These are phyloP conservation scores for Clavariopsis aquatica DNA, from an alignment of 495 filamentous ascomycete genomes.

Conservation along the genomic window DNA sequence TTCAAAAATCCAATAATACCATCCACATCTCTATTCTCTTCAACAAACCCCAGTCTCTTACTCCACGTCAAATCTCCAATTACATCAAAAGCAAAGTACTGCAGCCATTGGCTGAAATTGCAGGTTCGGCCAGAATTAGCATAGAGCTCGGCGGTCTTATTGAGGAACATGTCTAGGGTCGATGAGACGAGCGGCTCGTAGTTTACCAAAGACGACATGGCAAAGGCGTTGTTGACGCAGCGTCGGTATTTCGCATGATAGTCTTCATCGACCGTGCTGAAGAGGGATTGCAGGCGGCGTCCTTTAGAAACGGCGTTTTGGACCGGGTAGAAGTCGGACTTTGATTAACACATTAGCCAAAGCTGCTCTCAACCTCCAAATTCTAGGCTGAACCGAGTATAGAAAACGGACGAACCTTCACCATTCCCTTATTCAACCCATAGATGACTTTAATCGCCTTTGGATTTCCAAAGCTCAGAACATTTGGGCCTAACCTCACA, in stretches of 20 bases:
- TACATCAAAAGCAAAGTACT: conserved; percentile 80
- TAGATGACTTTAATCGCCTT: conserved; percentile 72
- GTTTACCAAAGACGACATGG: conserved; percentile 68
- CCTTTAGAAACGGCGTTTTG: conserved; percentile 67
- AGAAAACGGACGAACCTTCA: conserved; percentile 56
- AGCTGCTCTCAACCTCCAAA: conserved; percentile 4
- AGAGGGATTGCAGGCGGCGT: conserved; percentile 67
- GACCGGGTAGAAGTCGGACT: conserved; percentile 73
- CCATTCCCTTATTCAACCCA: conserved; percentile 78
- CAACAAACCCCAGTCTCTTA: conserved; percentile 46
- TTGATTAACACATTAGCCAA: conserved; percentile 8
- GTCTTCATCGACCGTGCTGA: conserved; percentile 71
- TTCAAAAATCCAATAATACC: conserved; percentile 48
- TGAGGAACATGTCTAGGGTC: conserved; percentile 61
- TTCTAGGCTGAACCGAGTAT: background rate
- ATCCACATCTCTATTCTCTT: conserved; percentile 47
- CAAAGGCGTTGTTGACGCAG: conserved; percentile 71
- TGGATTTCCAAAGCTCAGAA: conserved; percentile 67
- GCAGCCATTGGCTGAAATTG: conserved; percentile 71
- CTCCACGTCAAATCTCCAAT: conserved; percentile 55
- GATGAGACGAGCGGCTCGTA: conserved; percentile 75
- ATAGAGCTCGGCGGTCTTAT: conserved; percentile 64
- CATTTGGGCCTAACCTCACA: conserved; percentile 68
- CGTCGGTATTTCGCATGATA: conserved; percentile 72
- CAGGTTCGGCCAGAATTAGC: conserved; percentile 54